Evolutionary conservation across 2,329 filamentous ascomycete species (phyloP), one percentile per base, ranked within the genome.

Genomic region (Diaporthe humulicola): DNA sequence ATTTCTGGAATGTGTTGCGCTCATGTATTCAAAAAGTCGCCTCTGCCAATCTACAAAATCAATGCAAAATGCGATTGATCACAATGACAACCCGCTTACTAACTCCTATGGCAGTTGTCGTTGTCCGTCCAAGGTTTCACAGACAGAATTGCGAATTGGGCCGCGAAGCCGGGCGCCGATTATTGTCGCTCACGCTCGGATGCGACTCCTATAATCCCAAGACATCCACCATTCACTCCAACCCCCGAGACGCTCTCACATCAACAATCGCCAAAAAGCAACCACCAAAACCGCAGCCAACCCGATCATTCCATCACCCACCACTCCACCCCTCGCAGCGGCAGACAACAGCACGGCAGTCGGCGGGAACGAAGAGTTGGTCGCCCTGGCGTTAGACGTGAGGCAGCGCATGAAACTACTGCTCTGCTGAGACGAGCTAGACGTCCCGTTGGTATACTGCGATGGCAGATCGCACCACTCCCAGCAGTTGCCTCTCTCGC

Each of bases 401-500:
- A 64, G 6, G 17, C 60, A 64, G 6, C 10, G 12, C 4, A 19
- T 0, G 19, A 64, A 45, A 4, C 14, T 17, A 1, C 3, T 7
- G 2, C 4, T 6, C 8, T 28, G 14, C 14, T 22, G 9, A 7
- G 40, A 45, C 5, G 2, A 14, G 9, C 14, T 40, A 8, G 58
- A 33, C 9, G 58, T 30, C 38, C n/a, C 8, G n/a, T 61, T 61
- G 58, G 58, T 61, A 8, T 45, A 42, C 38, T 9, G 28, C n/a
- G 25, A n/a, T 25, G 58, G 58, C 58, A 61, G 38, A 25, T 61
- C 58, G 58, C 38, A 61, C 58, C 58, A 61, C 38, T 61, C 38
- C 38, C 58, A 61, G 38, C 58, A 61, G 7, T n/a, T 28, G n/a
- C 58, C 58, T 14, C 38, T 61, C n/a, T 2, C 10, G 25, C 25